Evolutionary conservation across 768 basidiomycete species (phyloP), one percentile per base, ranked within the genome.

Genomic region (Hygrophorus pudorinus): DNA sequence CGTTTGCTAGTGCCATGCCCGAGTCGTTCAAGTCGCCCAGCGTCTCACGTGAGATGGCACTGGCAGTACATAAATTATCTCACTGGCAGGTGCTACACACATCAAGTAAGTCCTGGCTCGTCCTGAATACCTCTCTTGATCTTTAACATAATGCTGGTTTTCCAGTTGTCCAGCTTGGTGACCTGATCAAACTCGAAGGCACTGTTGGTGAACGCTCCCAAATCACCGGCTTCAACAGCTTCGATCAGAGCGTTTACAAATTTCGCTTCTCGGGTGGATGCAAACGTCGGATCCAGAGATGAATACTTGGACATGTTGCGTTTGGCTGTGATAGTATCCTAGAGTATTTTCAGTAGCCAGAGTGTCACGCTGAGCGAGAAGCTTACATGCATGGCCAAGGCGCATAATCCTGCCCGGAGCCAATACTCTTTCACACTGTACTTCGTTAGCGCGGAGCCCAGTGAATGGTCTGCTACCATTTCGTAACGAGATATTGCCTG

Each of bases 381-480:
- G 18, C 85, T 53, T 64, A 94, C 94, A 48, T 71, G 73, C 73
- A 84, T 81, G 5, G 92, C 94, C 44, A 97, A 68, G 12, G 85
- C 85, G 59, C 96, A 98, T 16, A 99, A 67, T 28, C 78, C 78
- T 2, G 91, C 75, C 54, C 81, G 74, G 29, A 98, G 70, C 90
- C 92, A 98, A 57, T 94, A 94, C 53, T 98, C 96, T 66, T 98
- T 97, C 53, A 97, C 96, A 49, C 86, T 91, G 67, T 97, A 99
- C 63, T 91, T 92, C n/a, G 96, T 98, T 53, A 98, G 65, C 7
- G 82, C 69, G 14, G 86, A 89, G 0, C 65, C 65, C 34, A 97
- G 71, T 7, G 85, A 87, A 57, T 85, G 81, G 50, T 83, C 73
- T 4, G 91, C 94, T 36, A 98, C 93, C 56, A 83, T 79, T 56